phyloP scores from a whole-genome alignment of 2,329 filamentous ascomycete genomes.

The Fusarium citri region DNA sequence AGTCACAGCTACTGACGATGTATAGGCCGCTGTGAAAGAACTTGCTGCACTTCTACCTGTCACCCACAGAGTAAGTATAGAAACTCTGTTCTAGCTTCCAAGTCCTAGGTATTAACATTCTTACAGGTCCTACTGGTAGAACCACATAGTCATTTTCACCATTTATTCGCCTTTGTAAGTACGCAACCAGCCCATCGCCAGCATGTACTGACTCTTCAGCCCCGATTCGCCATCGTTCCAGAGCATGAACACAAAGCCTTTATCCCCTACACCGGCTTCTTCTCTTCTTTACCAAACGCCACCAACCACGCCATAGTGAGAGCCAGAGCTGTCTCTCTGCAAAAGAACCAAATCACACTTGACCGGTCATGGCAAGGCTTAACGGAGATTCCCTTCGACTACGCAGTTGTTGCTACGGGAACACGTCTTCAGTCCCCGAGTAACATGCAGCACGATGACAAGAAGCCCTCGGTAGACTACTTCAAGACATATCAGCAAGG shows the following conservation, averaged over 20 bases:
- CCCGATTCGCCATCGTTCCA: constrained; percentile 58
- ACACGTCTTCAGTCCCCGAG: constrained; percentile 41
- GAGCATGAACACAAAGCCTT: constrained; percentile 61
- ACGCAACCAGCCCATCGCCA: rapidly evolving
- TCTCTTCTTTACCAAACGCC: constrained; percentile 34
- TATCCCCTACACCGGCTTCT: constrained; percentile 57
- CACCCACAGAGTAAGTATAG: constrained; percentile 35
- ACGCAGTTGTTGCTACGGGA: constrained; percentile 39
- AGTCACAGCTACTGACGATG: not conserved
- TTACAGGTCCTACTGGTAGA: constrained; percentile 59
- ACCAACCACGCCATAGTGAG: constrained; percentile 36
- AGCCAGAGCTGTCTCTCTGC: constrained; percentile 30
- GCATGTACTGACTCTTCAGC: constrained; percentile 37
- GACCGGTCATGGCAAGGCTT: constrained; percentile 43
- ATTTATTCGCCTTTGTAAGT: constrained; percentile 57
- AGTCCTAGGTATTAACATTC: not conserved
- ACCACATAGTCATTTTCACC: constrained; percentile 64
- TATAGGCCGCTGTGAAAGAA: constrained; percentile 43
- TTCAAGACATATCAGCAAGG: constrained; percentile 40
- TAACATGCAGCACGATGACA: constrained; percentile 42
- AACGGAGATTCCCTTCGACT: constrained; percentile 40
- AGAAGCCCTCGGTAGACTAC: constrained; percentile 37
- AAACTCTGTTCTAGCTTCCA: rapidly evolving
- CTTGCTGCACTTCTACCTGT: constrained; percentile 35
- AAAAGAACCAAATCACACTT: constrained; percentile 37